Evolutionary conservation across 805 yeast genomes (phyloP), one percentile per base, ranked within the genome.

Genomic region (Yamadazyma laniorum): DNA sequence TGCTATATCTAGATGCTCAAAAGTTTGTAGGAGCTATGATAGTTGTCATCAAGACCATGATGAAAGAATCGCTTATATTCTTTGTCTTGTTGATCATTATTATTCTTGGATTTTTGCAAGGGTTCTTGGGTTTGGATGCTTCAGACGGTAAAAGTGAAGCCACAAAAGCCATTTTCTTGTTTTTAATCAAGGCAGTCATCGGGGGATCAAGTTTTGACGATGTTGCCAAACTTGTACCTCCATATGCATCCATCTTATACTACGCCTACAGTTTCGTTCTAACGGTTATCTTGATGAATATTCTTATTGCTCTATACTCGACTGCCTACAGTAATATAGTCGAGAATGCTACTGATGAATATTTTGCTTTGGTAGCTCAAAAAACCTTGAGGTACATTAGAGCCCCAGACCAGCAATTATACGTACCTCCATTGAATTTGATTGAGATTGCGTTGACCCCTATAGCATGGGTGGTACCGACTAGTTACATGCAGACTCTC

Each of bases 1-100:
- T 88, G 39, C 69, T 88, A 25, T 87, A 72, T 59, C 70, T 87
- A 50, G 96, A 88, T 55, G 83, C 90, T 8, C 79, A 80, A 47
- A 75, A 76, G 49, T 87, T 88, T 58, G 85, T 87, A 34, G 96
- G 96, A 28, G 86, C 89, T 2, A 84, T 88, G 88, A 75, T 88
- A 45, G 91, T 88, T 19, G 91, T 88, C 4, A 65, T 85, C 34
- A 85, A 85, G 52, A 82, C 81, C 40, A 83, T 88, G 87, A 82
- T 88, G 86, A 80, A 82, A 50, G 96, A 88, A 58, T 82, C 93
- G 2, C 57, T 85, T n/a, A 71, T 87, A 11, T 88, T 88, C 65
- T 88, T 88, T 55, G 83, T 85, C 31, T 63, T 88, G 47, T 67
- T 88, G 39, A 64, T 74, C 6, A 75, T 87, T 40, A 80, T 88